Evolutionary conservation across 2,329 filamentous ascomycete genomes (phyloP).

Genomic region (Pseudogymnoascus verrucosus): DNA sequence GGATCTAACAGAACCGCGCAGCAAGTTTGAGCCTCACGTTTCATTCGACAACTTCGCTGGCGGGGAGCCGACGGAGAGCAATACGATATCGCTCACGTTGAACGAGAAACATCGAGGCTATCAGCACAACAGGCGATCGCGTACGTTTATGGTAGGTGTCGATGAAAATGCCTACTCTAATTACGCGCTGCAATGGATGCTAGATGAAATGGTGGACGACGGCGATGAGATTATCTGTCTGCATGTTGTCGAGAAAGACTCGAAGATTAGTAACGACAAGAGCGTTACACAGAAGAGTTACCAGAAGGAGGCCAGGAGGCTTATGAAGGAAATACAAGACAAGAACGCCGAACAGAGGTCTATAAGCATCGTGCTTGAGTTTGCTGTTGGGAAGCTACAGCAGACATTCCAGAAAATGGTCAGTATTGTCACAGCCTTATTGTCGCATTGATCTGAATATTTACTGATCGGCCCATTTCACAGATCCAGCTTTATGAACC

Average conservation of each 20-base stretch:
- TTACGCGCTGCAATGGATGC: conserved; percentile 65
- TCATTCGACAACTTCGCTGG: conserved; percentile 69
- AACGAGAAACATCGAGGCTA: conserved; percentile 68
- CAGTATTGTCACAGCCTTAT: conserved; percentile 20
- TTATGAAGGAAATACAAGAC: conserved; percentile 57
- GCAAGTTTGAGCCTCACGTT: conserved; percentile 58
- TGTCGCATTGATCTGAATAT: neutral
- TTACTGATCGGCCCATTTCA: conserved; percentile 6
- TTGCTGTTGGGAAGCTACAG: conserved; percentile 64
- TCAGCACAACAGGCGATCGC: conserved; percentile 55
- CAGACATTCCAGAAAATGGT: conserved; percentile 69
- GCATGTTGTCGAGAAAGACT: conserved; percentile 63
- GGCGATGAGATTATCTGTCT: conserved; percentile 69
- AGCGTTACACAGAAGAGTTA: conserved; percentile 54
- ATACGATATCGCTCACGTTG: conserved; percentile 55
- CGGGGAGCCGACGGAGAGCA: conserved; percentile 51
- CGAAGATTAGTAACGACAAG: conserved; percentile 52
- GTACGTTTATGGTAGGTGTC: conserved; percentile 65
- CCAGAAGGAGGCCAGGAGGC: conserved; percentile 53
- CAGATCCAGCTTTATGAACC: conserved; percentile 68
- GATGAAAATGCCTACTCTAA: conserved; percentile 70
- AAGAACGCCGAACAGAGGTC: conserved; percentile 65
- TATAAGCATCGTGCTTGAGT: conserved; percentile 63
- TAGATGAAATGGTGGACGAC: conserved; percentile 70
- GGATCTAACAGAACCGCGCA: conserved; percentile 15